Evolutionary conservation across 1,284 basidiomycete genomes (phyloP), one percentile per base, ranked within the genome.

Genomic region (Puccinia polysora): DNA sequence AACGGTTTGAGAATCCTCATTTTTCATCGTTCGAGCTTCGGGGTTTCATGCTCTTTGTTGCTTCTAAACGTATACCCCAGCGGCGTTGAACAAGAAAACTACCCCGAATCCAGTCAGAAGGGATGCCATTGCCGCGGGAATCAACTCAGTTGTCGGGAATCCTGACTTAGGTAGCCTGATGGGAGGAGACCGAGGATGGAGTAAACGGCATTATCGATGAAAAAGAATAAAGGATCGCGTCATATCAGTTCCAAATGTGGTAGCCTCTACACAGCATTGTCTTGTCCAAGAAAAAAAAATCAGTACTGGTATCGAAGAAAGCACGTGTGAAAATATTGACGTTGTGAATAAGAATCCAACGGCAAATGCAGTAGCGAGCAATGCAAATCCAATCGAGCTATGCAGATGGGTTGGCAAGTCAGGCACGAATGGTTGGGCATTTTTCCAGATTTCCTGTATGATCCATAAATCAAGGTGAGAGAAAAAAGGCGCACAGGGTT

Each of bases 21-120:
- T n/a, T n/a, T n/a, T n/a, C n/a, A n/a, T n/a, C n/a, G n/a, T n/a
- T n/a, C n/a, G n/a, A n/a, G n/a, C n/a, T n/a, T n/a, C n/a, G n/a
- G n/a, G n/a, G n/a, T n/a, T n/a, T n/a, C n/a, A n/a, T n/a, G n/a
- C 40, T 7, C 7, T 7, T 8, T 7, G 8, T 38, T 30, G 25
- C 4, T 49, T 52, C 34, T 20, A 65, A 65, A 71, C 58, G 50
- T 71, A 63, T 40, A 71, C 68, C 2, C 68, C 68, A 23, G 68
- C 68, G 8, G 68, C 68, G 36, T 71, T 62, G 49, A 71, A 71
- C 20, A 71, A 25, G 59, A 71, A 71, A 8, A 62, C 58, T 7
- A 63, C 59, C 1, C 68, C 68, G 28, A 71, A 71, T 15, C 68
- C 68, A 6, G 68, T 71, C n/a, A 71, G 43, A 10, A 71, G 20